Evolutionary conservation across 805 yeast species (phyloP), one percentile per base, ranked within the genome.

Genomic region (Yarrowia sp.): DNA sequence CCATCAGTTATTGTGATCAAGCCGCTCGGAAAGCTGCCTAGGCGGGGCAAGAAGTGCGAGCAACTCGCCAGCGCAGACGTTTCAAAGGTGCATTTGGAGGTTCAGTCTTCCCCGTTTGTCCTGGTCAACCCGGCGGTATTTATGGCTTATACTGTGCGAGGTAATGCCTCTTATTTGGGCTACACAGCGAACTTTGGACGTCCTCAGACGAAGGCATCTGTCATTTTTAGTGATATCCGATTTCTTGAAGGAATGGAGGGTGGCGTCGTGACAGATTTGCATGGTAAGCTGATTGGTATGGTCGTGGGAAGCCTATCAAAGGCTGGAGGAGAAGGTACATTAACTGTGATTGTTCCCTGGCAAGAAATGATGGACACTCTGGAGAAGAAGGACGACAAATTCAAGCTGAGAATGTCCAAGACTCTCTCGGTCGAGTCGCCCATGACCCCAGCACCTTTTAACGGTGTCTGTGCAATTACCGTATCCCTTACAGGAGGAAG

Each of bases 191-290:
- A 62, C 30, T 24, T 41, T 32, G 65, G 48, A 30, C 67, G 67
- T 33, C 63, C 49, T 16, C 51, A 41, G 40, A 41, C 51, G 11
- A 58, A 58, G 32, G 49, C 51, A 14, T 64, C 65, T 11, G 67
- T 66, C 6, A 44, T 74, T 14, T 66, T 74, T 10, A 58, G 70
- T 19, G 78, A 76, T 51, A 65, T 72, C 10, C 63, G 77, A 22
- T 76, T 64, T 58, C 67, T 76, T 6, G 78, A 74, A 16, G 76
- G 77, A 12, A 76, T 76, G 78, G 74, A 74, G 22, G 78, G 78
- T 12, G 78, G 74, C 14, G 33, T 69, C 4, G 73, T 68, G 8
- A 61, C 32, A 28, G 33, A 44, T 3, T 61, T 56, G 21, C 33
- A 40, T 3, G 66, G 65, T 5, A 49, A 58, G 11, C 65, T 69